Conservation (phyloP, 345 rosid genomes). For the Rhodamnia rubescens region DNA sequence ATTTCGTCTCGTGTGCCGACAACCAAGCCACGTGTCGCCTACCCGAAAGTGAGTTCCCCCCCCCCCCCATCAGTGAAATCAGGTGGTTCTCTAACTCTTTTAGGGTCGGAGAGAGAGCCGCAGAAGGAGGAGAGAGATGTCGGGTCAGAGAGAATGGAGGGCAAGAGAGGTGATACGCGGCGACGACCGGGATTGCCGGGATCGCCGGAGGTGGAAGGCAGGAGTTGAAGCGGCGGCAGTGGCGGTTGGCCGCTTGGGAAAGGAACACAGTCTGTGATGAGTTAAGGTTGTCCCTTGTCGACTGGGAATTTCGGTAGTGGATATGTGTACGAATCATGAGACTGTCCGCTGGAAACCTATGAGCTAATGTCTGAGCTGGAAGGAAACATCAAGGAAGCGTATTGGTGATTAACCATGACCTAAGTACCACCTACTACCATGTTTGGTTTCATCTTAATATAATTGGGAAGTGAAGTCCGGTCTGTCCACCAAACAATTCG, state of each 20-base stretch:
- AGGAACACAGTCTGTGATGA: not conserved
- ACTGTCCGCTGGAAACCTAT: not conserved
- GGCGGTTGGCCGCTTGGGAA: not conserved
- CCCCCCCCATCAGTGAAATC: not conserved
- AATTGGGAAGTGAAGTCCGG: not conserved
- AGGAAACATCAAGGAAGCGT: not conserved
- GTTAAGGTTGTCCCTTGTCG: not conserved
- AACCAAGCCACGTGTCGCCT: not conserved
- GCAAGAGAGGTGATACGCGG: not conserved
- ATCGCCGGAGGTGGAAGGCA: not conserved
- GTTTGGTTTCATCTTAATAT: not conserved
- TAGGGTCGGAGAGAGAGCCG: not conserved
- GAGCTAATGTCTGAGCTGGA: not conserved
- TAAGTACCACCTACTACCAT: not conserved
- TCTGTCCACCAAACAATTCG: not conserved
- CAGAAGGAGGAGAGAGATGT: not conserved
- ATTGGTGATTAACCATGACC: not conserved
- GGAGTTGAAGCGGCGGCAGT: not conserved
- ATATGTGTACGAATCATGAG: not conserved
- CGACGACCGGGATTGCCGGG: not conserved
- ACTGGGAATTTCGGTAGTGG: not conserved
- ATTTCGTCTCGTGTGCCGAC: not conserved
- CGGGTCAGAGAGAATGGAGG: not conserved
- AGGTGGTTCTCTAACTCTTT: not conserved
- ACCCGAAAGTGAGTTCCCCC: not conserved